phyloP scores from a whole-genome alignment of 345 rosid species.

The Isatis tinctoria region DNA sequence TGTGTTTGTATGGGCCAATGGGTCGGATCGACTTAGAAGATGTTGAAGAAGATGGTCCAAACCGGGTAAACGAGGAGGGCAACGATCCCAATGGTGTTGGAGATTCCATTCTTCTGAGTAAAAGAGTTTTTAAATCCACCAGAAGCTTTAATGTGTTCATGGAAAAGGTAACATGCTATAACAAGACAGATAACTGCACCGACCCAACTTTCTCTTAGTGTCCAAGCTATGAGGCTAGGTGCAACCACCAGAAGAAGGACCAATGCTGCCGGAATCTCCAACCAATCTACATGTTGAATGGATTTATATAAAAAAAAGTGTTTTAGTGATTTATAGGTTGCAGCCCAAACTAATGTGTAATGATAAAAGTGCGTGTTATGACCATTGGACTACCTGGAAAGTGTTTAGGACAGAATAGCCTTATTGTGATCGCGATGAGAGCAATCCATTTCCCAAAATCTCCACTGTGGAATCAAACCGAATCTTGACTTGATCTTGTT shows the following conservation, averaged over 20 bases:
- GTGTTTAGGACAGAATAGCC: constrained; percentile 73
- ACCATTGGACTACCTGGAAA: constrained; percentile 56
- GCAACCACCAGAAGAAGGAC: constrained; percentile 68
- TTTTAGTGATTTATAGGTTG: background rate
- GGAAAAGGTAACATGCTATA: constrained; percentile 83
- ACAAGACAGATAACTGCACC: constrained; percentile 64
- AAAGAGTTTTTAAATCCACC: constrained; percentile 89
- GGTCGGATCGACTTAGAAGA: constrained; percentile 34
- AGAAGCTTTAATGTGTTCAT: constrained; percentile 86
- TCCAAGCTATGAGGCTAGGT: constrained; percentile 54
- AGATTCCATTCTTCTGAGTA: constrained; percentile 62
- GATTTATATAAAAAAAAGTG: background rate
- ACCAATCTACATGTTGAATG: constrained; percentile 41
- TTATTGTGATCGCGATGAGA: constrained; percentile 56
- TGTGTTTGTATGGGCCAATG: background rate
- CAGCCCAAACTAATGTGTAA: background rate
- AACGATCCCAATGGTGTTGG: constrained; percentile 78
- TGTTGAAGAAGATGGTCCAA: constrained; percentile 61
- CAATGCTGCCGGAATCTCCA: constrained; percentile 79
- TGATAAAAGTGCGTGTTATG: background rate
- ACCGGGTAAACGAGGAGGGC: constrained; percentile 72
- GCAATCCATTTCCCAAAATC: constrained; percentile 94
- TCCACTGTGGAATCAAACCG: constrained; percentile 54
- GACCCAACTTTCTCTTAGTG: constrained; percentile 52
- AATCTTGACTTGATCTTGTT: background rate